Evolutionary conservation across 169 alveolate species (phyloP).

Genomic region (Plasmodium ovale): DNA sequence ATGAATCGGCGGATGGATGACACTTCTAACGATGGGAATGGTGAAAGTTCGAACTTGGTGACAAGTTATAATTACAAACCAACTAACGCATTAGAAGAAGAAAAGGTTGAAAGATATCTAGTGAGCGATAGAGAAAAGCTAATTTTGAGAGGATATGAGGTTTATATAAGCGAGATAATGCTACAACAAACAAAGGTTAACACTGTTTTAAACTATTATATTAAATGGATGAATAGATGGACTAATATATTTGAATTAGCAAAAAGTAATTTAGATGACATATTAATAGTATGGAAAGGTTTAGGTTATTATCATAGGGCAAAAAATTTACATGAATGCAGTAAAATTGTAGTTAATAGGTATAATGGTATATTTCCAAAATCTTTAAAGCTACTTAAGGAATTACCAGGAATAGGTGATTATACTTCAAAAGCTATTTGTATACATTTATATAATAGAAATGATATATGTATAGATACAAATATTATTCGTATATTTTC

Average conservation of each 20-base stretch:
- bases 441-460: slow-evolving; percentile 65
- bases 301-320: slow-evolving; percentile 82
- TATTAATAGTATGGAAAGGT: slow-evolving; percentile 76
- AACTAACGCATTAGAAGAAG: not conserved
- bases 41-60: not conserved
- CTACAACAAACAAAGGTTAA: slow-evolving; percentile 82
- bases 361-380: slow-evolving; percentile 75
- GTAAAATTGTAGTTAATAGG: slow-evolving; percentile 66
- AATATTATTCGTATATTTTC: slow-evolving; percentile 76
- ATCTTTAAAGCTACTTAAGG: slow-evolving; percentile 39
- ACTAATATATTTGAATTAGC: slow-evolving; percentile 59
- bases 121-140: not conserved
- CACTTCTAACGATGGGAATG: not conserved
- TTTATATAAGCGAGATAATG: slow-evolving; percentile 83
- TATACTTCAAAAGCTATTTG: slow-evolving; percentile 81
- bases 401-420: slow-evolving; percentile 82
- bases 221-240: slow-evolving; percentile 80
- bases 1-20: too few species aligned
- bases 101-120: not conserved
- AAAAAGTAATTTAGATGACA: slow-evolving; percentile 71
- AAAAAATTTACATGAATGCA: slow-evolving; percentile 72
- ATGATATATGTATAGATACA: slow-evolving; percentile 80
- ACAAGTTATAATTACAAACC: not conserved
- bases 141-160: slow-evolving; percentile 71
- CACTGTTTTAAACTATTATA: slow-evolving; percentile 77